phyloP scores from a whole-genome alignment of 371 early-diverging fungal genomes.

The Mucor velutinosus region DNA sequence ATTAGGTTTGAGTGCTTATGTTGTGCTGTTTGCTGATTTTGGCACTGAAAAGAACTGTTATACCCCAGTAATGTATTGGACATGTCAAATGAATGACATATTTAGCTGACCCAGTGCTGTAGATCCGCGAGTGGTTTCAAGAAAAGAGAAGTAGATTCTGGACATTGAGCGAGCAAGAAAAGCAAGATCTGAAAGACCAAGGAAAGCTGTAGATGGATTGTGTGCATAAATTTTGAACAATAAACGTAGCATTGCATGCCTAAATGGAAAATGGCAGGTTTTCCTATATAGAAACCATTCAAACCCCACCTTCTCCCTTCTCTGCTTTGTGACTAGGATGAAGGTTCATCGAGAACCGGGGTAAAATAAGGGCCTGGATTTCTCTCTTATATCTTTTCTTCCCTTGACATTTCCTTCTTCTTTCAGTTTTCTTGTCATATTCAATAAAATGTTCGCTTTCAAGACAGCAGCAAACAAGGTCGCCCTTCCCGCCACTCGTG shows the following conservation, averaged over 20 bases:
- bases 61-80: slow-evolving; percentile 39
- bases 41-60: slow-evolving; percentile 50
- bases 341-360: slow-evolving; percentile 9
- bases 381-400: slow-evolving; percentile 6
- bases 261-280: not conserved
- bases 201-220: slow-evolving; percentile 31
- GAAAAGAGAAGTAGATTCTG: slow-evolving; percentile 41
- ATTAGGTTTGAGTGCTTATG: slow-evolving; percentile 43
- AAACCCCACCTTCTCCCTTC: not conserved
- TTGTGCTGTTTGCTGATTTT: slow-evolving; percentile 52
- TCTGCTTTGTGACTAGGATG: slow-evolving; percentile 1
- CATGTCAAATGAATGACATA: not conserved
- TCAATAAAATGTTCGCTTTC: slow-evolving; percentile 48
- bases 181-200: slow-evolving; percentile 43
- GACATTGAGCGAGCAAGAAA: slow-evolving; percentile 44
- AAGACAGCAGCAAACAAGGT: slow-evolving; percentile 54
- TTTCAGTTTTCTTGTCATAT: slow-evolving; percentile 13
- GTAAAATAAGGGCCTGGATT: slow-evolving; percentile 21
- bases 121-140: slow-evolving; percentile 52
- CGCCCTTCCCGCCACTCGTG: slow-evolving; percentile 47
- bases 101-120: not conserved
- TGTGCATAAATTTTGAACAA: not conserved
- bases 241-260: not conserved
- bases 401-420: slow-evolving; percentile 3
- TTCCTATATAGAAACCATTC: not conserved